These are phyloP conservation scores for Pseudozyma pruni DNA, from an alignment of 1,284 basidiomycete genomes.

Conservation along the genomic window DNA sequence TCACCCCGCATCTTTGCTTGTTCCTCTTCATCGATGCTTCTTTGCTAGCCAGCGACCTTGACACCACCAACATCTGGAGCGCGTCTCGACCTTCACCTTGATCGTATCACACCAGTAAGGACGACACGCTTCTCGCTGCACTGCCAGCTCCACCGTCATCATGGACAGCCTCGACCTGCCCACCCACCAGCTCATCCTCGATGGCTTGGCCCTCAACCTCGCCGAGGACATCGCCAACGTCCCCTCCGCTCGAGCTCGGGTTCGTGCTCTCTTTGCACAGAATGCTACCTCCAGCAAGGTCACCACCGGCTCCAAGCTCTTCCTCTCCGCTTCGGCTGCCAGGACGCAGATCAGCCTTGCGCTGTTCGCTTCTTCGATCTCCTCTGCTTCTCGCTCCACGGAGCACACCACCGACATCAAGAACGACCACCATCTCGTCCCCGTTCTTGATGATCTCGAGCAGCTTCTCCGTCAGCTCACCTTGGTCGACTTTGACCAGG, in stretches of 20 bases:
- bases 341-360: conserved; percentile 63
- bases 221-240: conserved; percentile 59
- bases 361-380: conserved; percentile 63
- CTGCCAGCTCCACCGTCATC: conserved; percentile 7
- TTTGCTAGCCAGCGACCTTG: background rate
- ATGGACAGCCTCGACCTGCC: conserved; percentile 72
- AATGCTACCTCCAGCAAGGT: conserved; percentile 46
- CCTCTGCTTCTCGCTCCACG: conserved; percentile 51
- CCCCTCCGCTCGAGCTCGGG: conserved; percentile 39
- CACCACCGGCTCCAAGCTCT: conserved; percentile 31
- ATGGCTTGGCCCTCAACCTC: conserved; percentile 79
- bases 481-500: conserved; percentile 50
- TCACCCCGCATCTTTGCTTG: too few species aligned
- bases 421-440: conserved; percentile 54
- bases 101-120: too few species aligned
- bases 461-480: conserved; percentile 46
- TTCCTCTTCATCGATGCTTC: background rate
- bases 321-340: conserved; percentile 50
- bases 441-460: conserved; percentile 57
- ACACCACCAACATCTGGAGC: too few species aligned
- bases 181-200: conserved; percentile 82
- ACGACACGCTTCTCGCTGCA: too few species aligned
- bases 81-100: too few species aligned
- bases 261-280: conserved; percentile 35
- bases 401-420: conserved; percentile 49